A percentile compares a stretch with the other conserved stretches of the same genome.
These are phyloP conservation scores for Acmispon strigosus DNA, from an alignment of 306 rosid genomes.

Conservation along the genomic window DNA sequence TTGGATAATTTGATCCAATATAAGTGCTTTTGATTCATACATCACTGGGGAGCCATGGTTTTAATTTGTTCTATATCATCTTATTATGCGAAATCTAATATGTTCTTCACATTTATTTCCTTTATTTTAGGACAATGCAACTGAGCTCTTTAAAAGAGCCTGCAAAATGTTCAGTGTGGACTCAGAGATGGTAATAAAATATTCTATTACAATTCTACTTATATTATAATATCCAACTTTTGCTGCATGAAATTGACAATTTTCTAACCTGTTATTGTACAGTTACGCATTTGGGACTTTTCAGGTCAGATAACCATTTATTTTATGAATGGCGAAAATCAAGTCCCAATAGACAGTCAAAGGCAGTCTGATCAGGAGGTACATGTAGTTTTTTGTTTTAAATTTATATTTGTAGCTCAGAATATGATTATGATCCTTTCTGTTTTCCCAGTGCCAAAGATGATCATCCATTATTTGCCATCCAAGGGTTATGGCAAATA, in stretches of 20 bases:
- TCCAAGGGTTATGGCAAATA: neutral
- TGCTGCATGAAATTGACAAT: constrained; percentile 21
- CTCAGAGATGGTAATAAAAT: constrained; percentile 71
- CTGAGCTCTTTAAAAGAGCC: constrained; percentile 79
- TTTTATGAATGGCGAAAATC: constrained; percentile 41
- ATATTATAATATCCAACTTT: neutral
- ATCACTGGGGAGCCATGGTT: neutral
- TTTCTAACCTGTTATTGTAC: constrained; percentile 35
- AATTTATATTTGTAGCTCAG: neutral
- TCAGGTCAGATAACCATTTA: constrained; percentile 66
- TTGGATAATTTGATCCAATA: neutral
- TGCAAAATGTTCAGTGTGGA: constrained; percentile 83
- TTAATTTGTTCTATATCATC: neutral
- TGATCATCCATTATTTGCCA: constrained; percentile 7
- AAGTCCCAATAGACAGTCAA: constrained; percentile 43
- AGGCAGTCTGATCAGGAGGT: constrained; percentile 81
- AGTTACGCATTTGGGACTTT: constrained; percentile 91
- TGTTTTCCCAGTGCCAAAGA: neutral
- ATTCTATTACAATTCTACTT: neutral
- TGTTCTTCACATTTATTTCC: constrained; percentile 2
- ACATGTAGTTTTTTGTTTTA: constrained; percentile 18
- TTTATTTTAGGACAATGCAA: constrained; percentile 67
- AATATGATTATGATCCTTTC: neutral
- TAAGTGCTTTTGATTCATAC: neutral
- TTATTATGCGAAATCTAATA: constrained; percentile 9